Evolutionary conservation across 2,329 filamentous ascomycete species (phyloP).

Genomic region (Fonsecaea erecta): DNA sequence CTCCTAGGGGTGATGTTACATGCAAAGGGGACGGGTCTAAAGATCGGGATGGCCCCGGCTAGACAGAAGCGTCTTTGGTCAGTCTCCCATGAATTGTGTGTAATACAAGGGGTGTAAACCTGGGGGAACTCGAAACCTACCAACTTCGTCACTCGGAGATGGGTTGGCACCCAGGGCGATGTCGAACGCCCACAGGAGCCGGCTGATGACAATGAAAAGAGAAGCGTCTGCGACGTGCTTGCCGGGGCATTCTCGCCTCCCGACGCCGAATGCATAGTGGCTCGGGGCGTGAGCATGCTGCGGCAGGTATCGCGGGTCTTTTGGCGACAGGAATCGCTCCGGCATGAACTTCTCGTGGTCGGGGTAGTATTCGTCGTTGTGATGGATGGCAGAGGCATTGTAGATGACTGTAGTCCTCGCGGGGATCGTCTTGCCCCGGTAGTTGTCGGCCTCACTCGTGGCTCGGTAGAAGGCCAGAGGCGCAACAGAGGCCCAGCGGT

Average conservation of each 20-base stretch:
- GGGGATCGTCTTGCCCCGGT: slow-evolving; percentile 35
- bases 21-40: neutral
- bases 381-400: slow-evolving; percentile 49
- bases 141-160: slow-evolving; percentile 11
- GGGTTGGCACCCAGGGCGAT: slow-evolving; percentile 12
- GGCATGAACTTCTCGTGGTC: slow-evolving; percentile 47
- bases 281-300: slow-evolving; percentile 40
- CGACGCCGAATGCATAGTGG: slow-evolving; percentile 62
- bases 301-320: slow-evolving; percentile 43
- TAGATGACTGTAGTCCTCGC: slow-evolving; percentile 53
- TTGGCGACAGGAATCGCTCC: slow-evolving; percentile 46
- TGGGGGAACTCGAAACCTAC: slow-evolving; percentile 6
- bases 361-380: slow-evolving; percentile 15
- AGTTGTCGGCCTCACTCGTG: slow-evolving; percentile 33
- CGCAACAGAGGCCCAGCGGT: slow-evolving; percentile 49
- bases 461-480: slow-evolving; percentile 52
- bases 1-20: slow-evolving; percentile 15
- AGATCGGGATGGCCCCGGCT: slow-evolving; percentile 8
- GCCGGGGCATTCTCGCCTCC: slow-evolving; percentile 47
- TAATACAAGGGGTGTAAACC: neutral
- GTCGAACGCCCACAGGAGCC: slow-evolving; percentile 55
- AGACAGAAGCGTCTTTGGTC: neutral
- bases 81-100: neutral
- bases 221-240: slow-evolving; percentile 42
- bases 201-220: slow-evolving; percentile 60